Base-by-base conservation (phyloP, 345 rosid genomes). In the Eucalyptus cloeziana region DNA sequence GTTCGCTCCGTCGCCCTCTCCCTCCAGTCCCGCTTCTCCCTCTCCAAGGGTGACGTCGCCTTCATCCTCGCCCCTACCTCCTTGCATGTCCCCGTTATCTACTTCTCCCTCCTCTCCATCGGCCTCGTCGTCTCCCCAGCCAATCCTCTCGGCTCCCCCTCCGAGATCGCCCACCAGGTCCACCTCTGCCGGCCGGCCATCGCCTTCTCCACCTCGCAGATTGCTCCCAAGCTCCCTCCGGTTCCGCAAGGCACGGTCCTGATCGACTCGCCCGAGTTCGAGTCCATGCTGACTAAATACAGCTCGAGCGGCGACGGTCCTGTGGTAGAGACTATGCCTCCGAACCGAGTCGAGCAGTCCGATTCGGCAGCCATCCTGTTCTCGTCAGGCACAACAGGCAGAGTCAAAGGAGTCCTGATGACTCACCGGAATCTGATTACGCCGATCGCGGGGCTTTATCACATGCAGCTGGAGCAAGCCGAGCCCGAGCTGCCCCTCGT, bases 361-460 rank as follows among this genome's bases (percentile, higher is more conserved):
- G 96, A 95, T 86, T 11, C 94, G 86, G 99, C 96, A 1, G 95
- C 95, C 22, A 92, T 96, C 45, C 92, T 97, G 2, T 95, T 90
- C 90, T 97, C 98, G 2, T 97, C 99, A 1, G 99, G 98, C 79
- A 96, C 99, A 4, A 96, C 96, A 1, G 99, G 99, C 8, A 89
- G 91, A 45, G 95, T 94, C 88, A 96, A 97, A 87, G 99, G 98
- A 7, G 97, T 96, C 45, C 43, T 89, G 10, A 85, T 95, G 91
- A 95, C 94, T 58, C 99, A 97, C 93, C 93, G 96, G 51, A 97
- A 96, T 91, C 3, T 96, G 54, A 94, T 95, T 64, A 94, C 98
- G 10, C 90, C 95, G 7, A 92, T 94, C 3, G 94, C 96, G 7
- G 96, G 96, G 13, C 17, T 86, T 9, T 86, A 90, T 90, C 91